These are phyloP conservation scores for Epithemia pelagica DNA, from an alignment of 108 stramenopile genomes.

Conservation along the genomic window DNA sequence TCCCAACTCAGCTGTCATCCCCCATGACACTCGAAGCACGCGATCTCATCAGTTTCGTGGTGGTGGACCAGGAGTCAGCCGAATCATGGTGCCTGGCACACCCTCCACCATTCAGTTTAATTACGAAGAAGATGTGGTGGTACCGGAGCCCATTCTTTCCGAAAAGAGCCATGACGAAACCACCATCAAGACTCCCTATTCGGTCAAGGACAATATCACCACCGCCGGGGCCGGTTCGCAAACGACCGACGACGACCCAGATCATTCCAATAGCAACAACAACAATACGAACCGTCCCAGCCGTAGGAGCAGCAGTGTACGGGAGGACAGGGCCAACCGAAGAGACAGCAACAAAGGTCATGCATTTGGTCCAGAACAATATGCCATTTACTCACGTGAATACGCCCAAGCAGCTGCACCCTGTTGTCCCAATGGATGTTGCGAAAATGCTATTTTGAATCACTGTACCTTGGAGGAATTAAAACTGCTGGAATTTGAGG, in stretches of 20 bases:
- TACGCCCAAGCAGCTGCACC: constrained; percentile 78
- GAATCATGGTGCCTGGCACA: not conserved
- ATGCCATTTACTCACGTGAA: constrained; percentile 75
- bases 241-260: too few relatives aligned
- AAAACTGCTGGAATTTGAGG: constrained; percentile 48
- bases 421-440: constrained; percentile 76
- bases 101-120: not conserved
- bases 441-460: constrained; percentile 41
- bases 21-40: too few relatives aligned
- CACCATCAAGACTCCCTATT: not conserved
- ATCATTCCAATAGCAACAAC: too few relatives aligned
- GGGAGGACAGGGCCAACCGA: not conserved
- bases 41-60: too few relatives aligned
- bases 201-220: not conserved
- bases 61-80: too few relatives aligned
- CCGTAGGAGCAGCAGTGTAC: too few relatives aligned
- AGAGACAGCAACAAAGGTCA: not conserved
- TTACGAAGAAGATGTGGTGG: not conserved
- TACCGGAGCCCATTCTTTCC: not conserved
- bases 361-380: constrained; percentile 72
- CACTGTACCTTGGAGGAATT: constrained; percentile 50
- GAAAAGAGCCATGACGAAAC: not conserved
- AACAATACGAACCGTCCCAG: too few relatives aligned
- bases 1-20: too few relatives aligned
- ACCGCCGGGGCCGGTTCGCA: not conserved